These are phyloP conservation scores for Quercus lobata DNA, from an alignment of 331 rosid species.

Conservation along the genomic window DNA sequence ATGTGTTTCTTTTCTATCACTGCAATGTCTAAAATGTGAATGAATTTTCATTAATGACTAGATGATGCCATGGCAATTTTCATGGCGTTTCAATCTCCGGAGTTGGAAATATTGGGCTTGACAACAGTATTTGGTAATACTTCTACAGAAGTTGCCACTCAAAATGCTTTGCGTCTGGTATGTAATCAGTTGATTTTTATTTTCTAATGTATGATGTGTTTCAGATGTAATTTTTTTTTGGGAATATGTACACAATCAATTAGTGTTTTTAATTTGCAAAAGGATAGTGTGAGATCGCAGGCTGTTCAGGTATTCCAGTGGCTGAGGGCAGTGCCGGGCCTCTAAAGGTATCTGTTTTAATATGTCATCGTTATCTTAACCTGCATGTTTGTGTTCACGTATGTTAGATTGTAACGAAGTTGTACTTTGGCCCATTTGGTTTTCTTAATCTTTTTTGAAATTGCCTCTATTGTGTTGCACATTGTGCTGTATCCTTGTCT, in stretches of 20 bases:
- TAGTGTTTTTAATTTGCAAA: slow-evolving; percentile 53
- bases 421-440: slow-evolving; percentile 2
- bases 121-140: slow-evolving; percentile 87
- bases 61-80: slow-evolving; percentile 90
- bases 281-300: slow-evolving; percentile 99
- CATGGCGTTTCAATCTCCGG: slow-evolving; percentile 84
- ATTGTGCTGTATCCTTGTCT: background rate
- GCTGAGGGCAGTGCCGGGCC: slow-evolving; percentile 82
- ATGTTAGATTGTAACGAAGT: background rate
- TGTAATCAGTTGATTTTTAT: slow-evolving; percentile 17
- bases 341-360: slow-evolving; percentile 57
- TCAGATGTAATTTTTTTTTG: background rate
- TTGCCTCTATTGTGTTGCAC: background rate
- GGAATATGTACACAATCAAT: slow-evolving; percentile 45
- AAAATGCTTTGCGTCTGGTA: slow-evolving; percentile 91
- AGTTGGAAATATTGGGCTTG: slow-evolving; percentile 73
- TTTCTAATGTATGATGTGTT: slow-evolving; percentile 7
- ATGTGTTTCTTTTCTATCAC: background rate
- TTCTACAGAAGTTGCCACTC: slow-evolving; percentile 59
- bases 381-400: background rate
- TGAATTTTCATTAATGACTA: slow-evolving; percentile 21
- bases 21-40: background rate
- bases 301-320: slow-evolving; percentile 67
- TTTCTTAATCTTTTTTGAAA: background rate
- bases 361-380: slow-evolving; percentile 8